phyloP scores from a whole-genome alignment of 78 protist genomes.

The Dictyostelium capitatum region DNA sequence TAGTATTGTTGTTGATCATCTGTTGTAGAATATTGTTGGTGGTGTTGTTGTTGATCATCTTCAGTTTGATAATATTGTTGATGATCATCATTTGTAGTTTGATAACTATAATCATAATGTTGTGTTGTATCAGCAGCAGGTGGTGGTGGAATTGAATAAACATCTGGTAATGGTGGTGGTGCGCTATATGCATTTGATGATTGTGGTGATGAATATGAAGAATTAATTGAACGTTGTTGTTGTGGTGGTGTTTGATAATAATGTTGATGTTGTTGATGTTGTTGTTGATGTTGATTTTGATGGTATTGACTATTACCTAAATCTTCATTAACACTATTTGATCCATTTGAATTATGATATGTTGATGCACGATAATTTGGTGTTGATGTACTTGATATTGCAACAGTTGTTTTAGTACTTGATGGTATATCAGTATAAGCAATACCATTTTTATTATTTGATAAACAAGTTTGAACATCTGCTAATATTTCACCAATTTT shows the following conservation, averaged over 20 bases:
- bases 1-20: background rate
- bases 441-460: constrained; percentile 74
- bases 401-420: constrained; percentile 7
- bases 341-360: constrained; percentile 22
- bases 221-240: background rate
- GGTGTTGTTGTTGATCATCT: background rate
- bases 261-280: background rate
- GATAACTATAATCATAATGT: constrained; percentile 19
- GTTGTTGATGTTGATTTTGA: background rate
- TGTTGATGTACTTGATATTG: background rate
- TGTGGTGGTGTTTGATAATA: background rate
- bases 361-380: constrained; percentile 65
- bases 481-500: constrained; percentile 47
- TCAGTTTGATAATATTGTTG: background rate
- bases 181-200: constrained; percentile 30
- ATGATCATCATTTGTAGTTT: background rate
- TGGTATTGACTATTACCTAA: background rate
- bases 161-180: constrained; percentile 26
- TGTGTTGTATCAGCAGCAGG: background rate
- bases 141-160: background rate
- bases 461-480: constrained; percentile 36
- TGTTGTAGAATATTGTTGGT: constrained; percentile 5
- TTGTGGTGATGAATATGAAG: constrained; percentile 36
- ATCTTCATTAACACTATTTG: background rate
- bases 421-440: constrained; percentile 68